phyloP scores from a whole-genome alignment of 208 protist genomes.

The Novymonas esmeraldas region DNA sequence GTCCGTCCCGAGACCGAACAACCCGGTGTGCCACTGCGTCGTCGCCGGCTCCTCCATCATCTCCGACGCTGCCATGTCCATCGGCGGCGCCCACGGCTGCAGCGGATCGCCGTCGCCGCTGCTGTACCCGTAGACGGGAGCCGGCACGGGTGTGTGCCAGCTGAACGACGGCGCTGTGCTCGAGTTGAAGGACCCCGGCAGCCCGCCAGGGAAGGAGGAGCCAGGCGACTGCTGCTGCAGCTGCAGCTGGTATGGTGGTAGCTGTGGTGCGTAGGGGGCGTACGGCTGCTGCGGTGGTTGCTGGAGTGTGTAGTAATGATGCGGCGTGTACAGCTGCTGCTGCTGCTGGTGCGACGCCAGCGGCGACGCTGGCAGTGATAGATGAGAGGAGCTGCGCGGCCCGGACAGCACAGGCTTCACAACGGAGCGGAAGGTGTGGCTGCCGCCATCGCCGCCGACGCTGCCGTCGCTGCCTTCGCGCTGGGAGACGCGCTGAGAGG shows the following conservation, averaged over 20 bases:
- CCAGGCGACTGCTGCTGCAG: constrained; percentile 8
- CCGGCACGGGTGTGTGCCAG: not conserved
- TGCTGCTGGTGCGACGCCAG: too few relatives aligned
- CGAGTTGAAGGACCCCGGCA: not conserved
- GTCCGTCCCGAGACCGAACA: constrained; percentile 27
- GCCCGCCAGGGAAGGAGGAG: not conserved
- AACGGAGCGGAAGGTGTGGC: too few relatives aligned
- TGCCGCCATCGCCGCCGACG: too few relatives aligned
- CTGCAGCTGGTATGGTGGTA: not conserved
- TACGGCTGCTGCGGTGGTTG: constrained; percentile 1
- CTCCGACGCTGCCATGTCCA: not conserved
- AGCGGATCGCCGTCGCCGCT: not conserved
- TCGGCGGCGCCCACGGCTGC: not conserved
- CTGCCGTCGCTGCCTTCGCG: too few relatives aligned
- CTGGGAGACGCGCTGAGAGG: too few relatives aligned
- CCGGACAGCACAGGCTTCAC: too few relatives aligned
- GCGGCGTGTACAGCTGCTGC: too few relatives aligned
- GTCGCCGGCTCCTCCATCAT: not conserved
- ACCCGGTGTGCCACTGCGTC: constrained; percentile 24
- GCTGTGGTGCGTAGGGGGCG: too few relatives aligned
- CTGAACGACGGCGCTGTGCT: not conserved
- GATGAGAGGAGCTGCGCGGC: too few relatives aligned
- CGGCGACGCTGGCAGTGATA: too few relatives aligned
- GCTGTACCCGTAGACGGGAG: not conserved
- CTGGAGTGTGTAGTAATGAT: too few relatives aligned